These are phyloP conservation scores for Nematocida sp. DNA, from an alignment of 371 early-diverging fungal species.

Conservation along the genomic window DNA sequence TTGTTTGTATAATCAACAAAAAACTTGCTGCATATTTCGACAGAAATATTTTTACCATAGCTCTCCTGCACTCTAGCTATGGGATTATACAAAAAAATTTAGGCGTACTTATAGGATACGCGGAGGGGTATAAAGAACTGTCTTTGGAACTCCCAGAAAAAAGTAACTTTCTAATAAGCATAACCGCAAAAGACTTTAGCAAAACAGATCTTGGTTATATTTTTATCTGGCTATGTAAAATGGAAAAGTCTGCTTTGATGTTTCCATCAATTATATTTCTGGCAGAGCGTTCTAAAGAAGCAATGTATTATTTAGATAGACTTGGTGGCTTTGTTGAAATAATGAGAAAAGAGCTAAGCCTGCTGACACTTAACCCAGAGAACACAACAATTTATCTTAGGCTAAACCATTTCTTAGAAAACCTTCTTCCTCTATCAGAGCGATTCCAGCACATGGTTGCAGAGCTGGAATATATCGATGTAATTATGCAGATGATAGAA, in stretches of 20 bases:
- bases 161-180: not conserved
- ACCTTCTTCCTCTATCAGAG: not conserved
- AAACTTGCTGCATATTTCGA: constrained; percentile 1
- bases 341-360: constrained; percentile 19
- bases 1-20: not conserved
- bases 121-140: constrained; percentile 24
- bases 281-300: not conserved
- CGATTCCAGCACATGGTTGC: not conserved
- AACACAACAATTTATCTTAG: not conserved
- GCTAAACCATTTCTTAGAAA: constrained; percentile 27
- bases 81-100: not conserved
- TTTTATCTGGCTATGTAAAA: not conserved
- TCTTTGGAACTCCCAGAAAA: not conserved
- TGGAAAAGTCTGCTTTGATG: not conserved
- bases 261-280: constrained; percentile 20
- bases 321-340: not conserved
- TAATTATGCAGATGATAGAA: constrained; percentile 20
- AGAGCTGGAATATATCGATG: constrained; percentile 43
- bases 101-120: constrained; percentile 31
- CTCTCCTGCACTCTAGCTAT: not conserved
- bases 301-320: constrained; percentile 10
- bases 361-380: not conserved
- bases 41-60: not conserved
- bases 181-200: not conserved
- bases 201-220: not conserved